A percentile compares a stretch with the other conserved stretches of the same genome.
Evolutionary conservation across 2,329 filamentous ascomycete species (phyloP).

Genomic region (Hypocreales sp.): DNA sequence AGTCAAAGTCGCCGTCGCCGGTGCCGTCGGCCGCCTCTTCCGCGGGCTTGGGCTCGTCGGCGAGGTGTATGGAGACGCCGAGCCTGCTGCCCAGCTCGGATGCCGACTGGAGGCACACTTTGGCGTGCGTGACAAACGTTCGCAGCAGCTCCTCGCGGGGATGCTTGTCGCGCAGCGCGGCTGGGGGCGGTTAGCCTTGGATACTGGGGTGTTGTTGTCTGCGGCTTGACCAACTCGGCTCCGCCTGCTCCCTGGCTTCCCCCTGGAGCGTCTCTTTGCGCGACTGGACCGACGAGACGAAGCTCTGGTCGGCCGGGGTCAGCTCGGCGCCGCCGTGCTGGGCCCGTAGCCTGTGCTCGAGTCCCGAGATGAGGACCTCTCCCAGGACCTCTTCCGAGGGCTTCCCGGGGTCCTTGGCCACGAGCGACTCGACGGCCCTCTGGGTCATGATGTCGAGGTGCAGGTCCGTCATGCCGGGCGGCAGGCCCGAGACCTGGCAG

Average conservation of each 20-base stretch:
- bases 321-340: slow-evolving; percentile 15
- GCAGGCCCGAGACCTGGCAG: slow-evolving; percentile 27
- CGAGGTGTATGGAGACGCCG: slow-evolving; percentile 18
- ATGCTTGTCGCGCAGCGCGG: slow-evolving; percentile 21
- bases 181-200: slow-evolving; percentile 3
- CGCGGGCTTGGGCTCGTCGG: slow-evolving; percentile 8
- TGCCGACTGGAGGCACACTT: slow-evolving; percentile 15
- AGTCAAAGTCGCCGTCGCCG: slow-evolving; percentile 17
- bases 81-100: slow-evolving; percentile 18
- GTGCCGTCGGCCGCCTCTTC: slow-evolving; percentile 5
- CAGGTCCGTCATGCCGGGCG: slow-evolving; percentile 24
- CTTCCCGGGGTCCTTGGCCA: slow-evolving; percentile 31
- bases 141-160: slow-evolving; percentile 22
- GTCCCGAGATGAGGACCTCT: slow-evolving; percentile 38
- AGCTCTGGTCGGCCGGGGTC: slow-evolving; percentile 18
- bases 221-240: slow-evolving; percentile 3
- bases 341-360: slow-evolving; percentile 30
- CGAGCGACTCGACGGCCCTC: slow-evolving; percentile 36
- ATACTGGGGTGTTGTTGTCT: neutral
- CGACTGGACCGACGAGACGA: slow-evolving; percentile 16
- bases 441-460: slow-evolving; percentile 32
- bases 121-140: slow-evolving; percentile 16
- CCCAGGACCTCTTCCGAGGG: slow-evolving; percentile 35
- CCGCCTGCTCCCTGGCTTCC: slow-evolving; percentile 10
- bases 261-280: slow-evolving; percentile 17